phyloP scores from a whole-genome alignment of 1,284 basidiomycete species.

The Hemileia vastatrix region DNA sequence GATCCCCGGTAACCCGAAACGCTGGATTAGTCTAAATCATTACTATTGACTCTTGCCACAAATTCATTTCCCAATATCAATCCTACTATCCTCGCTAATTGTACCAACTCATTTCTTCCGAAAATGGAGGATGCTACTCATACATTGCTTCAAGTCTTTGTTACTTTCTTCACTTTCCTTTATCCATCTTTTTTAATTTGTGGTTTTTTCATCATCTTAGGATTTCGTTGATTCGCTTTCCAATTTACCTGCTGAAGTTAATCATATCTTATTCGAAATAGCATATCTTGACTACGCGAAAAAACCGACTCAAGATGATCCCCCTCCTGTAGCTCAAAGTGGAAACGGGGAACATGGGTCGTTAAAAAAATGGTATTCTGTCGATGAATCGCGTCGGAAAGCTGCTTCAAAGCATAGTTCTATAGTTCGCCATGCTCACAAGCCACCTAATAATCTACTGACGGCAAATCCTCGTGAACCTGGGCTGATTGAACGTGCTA shows the following conservation, averaged over 20 bases:
- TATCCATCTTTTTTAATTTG: not conserved
- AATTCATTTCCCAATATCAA: too few species aligned
- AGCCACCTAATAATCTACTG: conserved; percentile 22
- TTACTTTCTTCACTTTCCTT: not conserved
- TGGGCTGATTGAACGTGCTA: conserved; percentile 10
- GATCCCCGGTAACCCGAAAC: too few species aligned
- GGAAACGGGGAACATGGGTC: conserved; percentile 18
- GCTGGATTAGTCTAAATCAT: too few species aligned
- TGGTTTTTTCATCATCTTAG: not conserved
- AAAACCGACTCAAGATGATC: conserved; percentile 16
- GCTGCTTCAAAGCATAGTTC: conserved; percentile 19
- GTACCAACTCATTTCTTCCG: too few species aligned
- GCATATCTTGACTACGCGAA: conserved; percentile 24
- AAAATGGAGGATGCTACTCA: conserved; percentile 23
- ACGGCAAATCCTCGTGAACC: conserved; percentile 17
- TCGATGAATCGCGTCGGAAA: conserved; percentile 19
- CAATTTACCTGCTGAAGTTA: conserved; percentile 18
- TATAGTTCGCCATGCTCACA: conserved; percentile 22
- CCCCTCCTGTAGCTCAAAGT: conserved; percentile 16
- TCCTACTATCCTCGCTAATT: too few species aligned
- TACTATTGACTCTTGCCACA: too few species aligned
- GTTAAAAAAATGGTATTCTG: conserved; percentile 22
- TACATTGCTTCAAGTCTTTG: conserved; percentile 13
- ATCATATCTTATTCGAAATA: conserved; percentile 20
- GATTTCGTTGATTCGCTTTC: conserved; percentile 20